Conservation (phyloP, 768 basidiomycete genomes). For the Nevesoporus exiguus region DNA sequence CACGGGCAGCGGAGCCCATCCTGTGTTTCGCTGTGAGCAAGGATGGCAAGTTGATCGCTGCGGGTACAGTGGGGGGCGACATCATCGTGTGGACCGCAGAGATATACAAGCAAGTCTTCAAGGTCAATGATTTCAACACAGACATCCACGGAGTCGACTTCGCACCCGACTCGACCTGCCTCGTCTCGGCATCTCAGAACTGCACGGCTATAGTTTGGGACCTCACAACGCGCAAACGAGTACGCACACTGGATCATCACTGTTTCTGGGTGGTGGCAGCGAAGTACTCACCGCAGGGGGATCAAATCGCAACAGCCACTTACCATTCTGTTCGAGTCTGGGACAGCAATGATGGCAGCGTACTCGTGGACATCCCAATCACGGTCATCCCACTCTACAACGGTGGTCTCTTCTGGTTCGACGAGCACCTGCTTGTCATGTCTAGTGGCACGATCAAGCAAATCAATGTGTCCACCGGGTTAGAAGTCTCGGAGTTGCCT, state of each 20-base stretch:
- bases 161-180: not conserved
- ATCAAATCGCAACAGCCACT: not conserved
- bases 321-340: not conserved
- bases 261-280: not conserved
- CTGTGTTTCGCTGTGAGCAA: not conserved
- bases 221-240: not conserved
- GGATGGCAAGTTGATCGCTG: not conserved
- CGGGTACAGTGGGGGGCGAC: not conserved
- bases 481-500: not conserved
- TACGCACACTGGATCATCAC: not conserved
- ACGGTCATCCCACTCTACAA: not conserved
- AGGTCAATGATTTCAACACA: not conserved
- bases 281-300: not conserved
- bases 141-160: not conserved
- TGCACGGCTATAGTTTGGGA: not conserved
- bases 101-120: not conserved
- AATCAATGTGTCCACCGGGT: not conserved
- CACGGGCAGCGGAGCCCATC: too few relatives aligned
- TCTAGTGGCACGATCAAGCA: not conserved
- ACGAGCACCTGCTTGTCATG: not conserved
- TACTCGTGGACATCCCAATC: not conserved
- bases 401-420: not conserved
- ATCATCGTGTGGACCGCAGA: not conserved
- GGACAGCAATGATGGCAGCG: not conserved
- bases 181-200: not conserved